Percentiles rank a stretch among this genome's conserved stretches.
Conservation (phyloP, 1,139 yeast species). For the Geotrichum reessii region DNA sequence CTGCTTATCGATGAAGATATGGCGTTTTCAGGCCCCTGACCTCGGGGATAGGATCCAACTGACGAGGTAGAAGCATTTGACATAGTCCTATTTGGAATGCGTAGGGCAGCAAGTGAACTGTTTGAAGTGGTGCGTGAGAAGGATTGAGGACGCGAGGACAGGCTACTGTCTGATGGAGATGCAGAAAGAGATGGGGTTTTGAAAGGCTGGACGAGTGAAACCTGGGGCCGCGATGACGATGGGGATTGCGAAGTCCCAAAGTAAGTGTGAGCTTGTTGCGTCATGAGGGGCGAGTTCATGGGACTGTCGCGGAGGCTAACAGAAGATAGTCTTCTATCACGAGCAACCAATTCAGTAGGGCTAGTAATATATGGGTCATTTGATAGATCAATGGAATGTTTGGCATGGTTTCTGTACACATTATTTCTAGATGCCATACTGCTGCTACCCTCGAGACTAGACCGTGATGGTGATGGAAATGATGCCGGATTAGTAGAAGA, state of each 20-base stretch:
- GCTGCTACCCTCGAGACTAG: conserved; percentile 14
- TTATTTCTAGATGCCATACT: conserved; percentile 12
- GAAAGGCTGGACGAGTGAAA: conserved; percentile 35
- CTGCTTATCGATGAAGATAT: conserved; percentile 26
- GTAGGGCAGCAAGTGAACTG: conserved; percentile 30
- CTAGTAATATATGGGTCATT: conserved; percentile 6
- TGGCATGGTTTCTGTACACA: conserved; percentile 12
- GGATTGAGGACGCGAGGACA: conserved; percentile 27
- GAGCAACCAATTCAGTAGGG: conserved; percentile 12
- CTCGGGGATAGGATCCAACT: conserved; percentile 8
- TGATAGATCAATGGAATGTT: conserved; percentile 3
- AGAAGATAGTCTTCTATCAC: conserved; percentile 14
- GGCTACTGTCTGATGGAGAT: conserved; percentile 28
- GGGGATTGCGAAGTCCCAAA: conserved; percentile 9
- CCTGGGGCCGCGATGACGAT: conserved; percentile 23
- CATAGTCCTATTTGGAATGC: conserved; percentile 29
- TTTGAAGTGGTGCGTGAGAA: conserved; percentile 29
- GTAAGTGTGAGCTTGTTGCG: not conserved
- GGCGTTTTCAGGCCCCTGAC: conserved; percentile 19
- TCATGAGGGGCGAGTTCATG: conserved; percentile 3
- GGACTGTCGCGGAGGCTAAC: conserved; percentile 11
- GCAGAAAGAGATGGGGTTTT: conserved; percentile 37
- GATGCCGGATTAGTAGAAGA: conserved; percentile 3
- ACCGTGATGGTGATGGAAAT: conserved; percentile 10
- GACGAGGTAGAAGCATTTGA: conserved; percentile 28